Evolutionary conservation across 1,284 basidiomycete genomes (phyloP), one percentile per base, ranked within the genome.

Genomic region (Trichosporon sp.): DNA sequence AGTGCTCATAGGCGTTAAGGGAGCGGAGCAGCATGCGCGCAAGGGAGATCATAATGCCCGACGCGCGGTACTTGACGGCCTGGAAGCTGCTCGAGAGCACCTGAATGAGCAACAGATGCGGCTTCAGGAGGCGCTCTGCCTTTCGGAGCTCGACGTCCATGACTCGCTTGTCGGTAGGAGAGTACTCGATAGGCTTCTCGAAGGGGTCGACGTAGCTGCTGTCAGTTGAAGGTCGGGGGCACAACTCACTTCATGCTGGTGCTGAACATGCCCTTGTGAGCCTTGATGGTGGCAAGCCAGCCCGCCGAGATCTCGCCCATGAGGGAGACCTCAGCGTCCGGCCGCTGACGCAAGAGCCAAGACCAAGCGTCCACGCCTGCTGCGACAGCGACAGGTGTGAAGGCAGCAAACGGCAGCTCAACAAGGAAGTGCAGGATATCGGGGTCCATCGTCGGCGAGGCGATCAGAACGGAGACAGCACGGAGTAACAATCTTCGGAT

Each of bases 291-390:
- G 65, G 86, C 84, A 44, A 88, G 85, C 96, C 96, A 99, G 4
- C 90, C 90, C 8, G 89, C 86, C 31, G 92, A 83, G 62, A 99
- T 86, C 74, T 97, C 94, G 11, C 87, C 84, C 84, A 97, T 90
- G 29, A 98, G 80, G 7, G 80, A 88, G 77, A 90, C 83, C 75
- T 89, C 87, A 25, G 87, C 83, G 62, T 87, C 85, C 0, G 92
- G 89, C 62, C 91, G 87, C 74, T 95, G 91, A 16, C 91, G 88
- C 58, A 98, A 91, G 0, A 98, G 84, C 95, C 95, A 98, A 2
- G 91, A 92, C 96, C 96, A 99, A 4, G 92, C 89, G 76, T 97
- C 93, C 58, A 94, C 89, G 0, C 92, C 95, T 1, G 90, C 87
- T 9, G 89, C 85, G 64, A 98, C 86, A 0, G 94, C 87, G 4